These are phyloP conservation scores for Aspergillus pseudoviridinutans DNA, from an alignment of 2,329 filamentous ascomycete species.

Conservation along the genomic window DNA sequence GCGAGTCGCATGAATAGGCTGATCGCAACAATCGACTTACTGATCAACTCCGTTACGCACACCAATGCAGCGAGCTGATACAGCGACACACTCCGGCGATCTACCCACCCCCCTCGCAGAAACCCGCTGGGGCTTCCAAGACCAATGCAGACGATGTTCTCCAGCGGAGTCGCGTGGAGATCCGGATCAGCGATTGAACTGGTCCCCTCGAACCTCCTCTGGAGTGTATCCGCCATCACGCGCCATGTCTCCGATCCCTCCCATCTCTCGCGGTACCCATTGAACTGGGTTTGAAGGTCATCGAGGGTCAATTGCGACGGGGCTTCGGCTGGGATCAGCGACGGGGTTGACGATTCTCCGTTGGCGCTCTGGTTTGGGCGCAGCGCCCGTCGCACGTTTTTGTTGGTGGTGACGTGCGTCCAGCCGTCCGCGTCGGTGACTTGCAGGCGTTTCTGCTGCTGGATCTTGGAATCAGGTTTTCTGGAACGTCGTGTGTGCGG, in stretches of 20 bases:
- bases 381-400: conserved; percentile 24
- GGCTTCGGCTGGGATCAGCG: conserved; percentile 34
- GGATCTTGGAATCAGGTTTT: conserved; percentile 8
- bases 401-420: conserved; percentile 39
- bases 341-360: not conserved
- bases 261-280: conserved; percentile 26
- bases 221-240: conserved; percentile 12
- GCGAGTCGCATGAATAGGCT: not conserved
- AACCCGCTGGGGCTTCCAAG: conserved; percentile 42
- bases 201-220: not conserved
- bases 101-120: conserved; percentile 40
- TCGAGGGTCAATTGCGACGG: conserved; percentile 29
- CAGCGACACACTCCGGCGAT: conserved; percentile 37
- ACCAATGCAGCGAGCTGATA: conserved; percentile 40
- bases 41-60: conserved; percentile 23
- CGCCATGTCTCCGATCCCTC: conserved; percentile 26
- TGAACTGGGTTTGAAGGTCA: conserved; percentile 30
- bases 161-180: conserved; percentile 6
- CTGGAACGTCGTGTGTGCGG: conserved; percentile 32
- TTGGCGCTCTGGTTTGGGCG: conserved; percentile 9
- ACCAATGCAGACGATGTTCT: conserved; percentile 37
- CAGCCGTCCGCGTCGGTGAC: conserved; percentile 40
- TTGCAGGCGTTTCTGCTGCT: conserved; percentile 31
- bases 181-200: not conserved
- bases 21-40: conserved; percentile 15